These are phyloP conservation scores for Pestalotiopsis sp. DNA, from an alignment of 2,329 filamentous ascomycete genomes.

Conservation along the genomic window DNA sequence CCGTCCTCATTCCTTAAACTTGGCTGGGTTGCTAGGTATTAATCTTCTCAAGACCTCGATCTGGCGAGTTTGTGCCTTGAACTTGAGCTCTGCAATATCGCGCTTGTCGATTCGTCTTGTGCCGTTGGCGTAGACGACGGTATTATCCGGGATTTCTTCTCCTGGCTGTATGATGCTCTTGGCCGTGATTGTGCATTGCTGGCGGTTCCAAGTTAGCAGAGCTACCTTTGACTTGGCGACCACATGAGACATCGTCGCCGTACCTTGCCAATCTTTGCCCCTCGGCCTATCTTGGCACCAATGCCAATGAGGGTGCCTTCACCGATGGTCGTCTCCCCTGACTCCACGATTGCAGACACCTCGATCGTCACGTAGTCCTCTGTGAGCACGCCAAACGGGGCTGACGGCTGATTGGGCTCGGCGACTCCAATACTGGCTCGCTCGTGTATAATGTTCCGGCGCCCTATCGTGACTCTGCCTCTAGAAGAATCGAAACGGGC, in stretches of 20 bases:
- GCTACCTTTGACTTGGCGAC: neutral
- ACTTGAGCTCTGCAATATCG: constrained; percentile 62
- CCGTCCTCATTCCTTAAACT: constrained; percentile 33
- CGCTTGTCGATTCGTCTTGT: constrained; percentile 59
- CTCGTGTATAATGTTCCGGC: constrained; percentile 82
- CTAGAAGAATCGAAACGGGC: constrained; percentile 75
- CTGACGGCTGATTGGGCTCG: constrained; percentile 28
- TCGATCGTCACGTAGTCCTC: constrained; percentile 65
- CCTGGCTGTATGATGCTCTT: constrained; percentile 60
- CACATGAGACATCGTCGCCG: constrained; percentile 15
- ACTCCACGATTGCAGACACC: constrained; percentile 60
- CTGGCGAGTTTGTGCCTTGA: constrained; percentile 66
- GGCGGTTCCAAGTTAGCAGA: constrained; percentile 11
- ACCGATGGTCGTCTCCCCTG: constrained; percentile 62
- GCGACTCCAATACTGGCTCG: constrained; percentile 55
- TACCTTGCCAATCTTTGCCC: constrained; percentile 65
- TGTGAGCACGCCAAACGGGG: constrained; percentile 53
- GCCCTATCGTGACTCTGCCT: constrained; percentile 79
- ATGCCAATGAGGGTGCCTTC: constrained; percentile 63
- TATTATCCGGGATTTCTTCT: constrained; percentile 64
- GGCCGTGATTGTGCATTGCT: constrained; percentile 73
- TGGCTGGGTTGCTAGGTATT: constrained; percentile 64
- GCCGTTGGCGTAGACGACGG: constrained; percentile 70
- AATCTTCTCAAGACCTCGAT: constrained; percentile 68
- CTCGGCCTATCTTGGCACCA: constrained; percentile 59